Percentiles rank a stretch among this genome's conserved stretches.
These are phyloP conservation scores for Gelatoporia subvermispora DNA, from an alignment of 768 basidiomycete species.

Conservation along the genomic window DNA sequence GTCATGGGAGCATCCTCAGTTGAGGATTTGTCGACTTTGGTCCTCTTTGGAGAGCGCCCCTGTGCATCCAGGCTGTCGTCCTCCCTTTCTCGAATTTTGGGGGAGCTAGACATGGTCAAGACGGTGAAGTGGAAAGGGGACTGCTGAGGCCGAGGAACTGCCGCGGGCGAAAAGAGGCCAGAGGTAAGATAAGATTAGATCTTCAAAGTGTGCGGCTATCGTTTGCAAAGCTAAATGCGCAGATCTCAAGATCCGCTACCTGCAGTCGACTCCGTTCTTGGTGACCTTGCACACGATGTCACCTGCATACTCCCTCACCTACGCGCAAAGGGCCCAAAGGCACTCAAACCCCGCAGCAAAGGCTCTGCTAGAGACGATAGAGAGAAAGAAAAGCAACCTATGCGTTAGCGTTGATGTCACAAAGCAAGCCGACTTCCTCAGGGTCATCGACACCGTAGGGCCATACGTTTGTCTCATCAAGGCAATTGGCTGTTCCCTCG, in stretches of 20 bases:
- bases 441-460: slow-evolving; percentile 85
- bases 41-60: slow-evolving; percentile 33
- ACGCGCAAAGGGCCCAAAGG: slow-evolving; percentile 52
- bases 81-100: slow-evolving; percentile 18
- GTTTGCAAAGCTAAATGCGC: neutral
- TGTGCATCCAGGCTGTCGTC: slow-evolving; percentile 12
- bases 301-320: slow-evolving; percentile 43
- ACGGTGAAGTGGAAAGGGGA: neutral
- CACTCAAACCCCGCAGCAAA: slow-evolving; percentile 75
- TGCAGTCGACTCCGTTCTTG: too few relatives aligned
- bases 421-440: slow-evolving; percentile 67
- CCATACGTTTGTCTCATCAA: slow-evolving; percentile 92
- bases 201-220: neutral
- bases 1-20: slow-evolving; percentile 14
- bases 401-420: slow-evolving; percentile 96
- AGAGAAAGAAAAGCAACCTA: slow-evolving; percentile 84
- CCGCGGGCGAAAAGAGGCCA: neutral
- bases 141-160: too few relatives aligned
- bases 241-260: too few relatives aligned
- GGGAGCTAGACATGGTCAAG: slow-evolving; percentile 9
- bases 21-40: slow-evolving; percentile 24
- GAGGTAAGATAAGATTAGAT: slow-evolving; percentile 10
- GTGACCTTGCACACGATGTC: slow-evolving; percentile 22
- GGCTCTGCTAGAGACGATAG: slow-evolving; percentile 75
- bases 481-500: slow-evolving; percentile 39